Base-by-base conservation (phyloP, 2,329 filamentous ascomycete species). In the Penicillium sp. region DNA sequence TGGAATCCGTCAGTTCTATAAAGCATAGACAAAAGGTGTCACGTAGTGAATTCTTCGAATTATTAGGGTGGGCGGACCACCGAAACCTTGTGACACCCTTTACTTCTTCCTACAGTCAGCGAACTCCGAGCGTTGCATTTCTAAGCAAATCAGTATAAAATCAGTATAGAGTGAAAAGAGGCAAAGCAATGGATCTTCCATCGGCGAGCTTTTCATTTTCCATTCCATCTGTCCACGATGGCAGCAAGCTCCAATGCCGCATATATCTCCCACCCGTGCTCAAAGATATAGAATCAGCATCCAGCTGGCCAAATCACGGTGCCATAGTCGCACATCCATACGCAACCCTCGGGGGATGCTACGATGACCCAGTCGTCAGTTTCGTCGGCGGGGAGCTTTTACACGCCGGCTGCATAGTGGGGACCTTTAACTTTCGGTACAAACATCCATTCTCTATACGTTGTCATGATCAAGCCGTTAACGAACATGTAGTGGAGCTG, bases 391-490 rank as follows among this genome's bases (percentile, higher is more conserved):
- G 78, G 2, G 81, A 87, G 54, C 77, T 96, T 42, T 71, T 96
- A n/a, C 76, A 80, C 4, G 75, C 79, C 48, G 90, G 89, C 1
- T 95, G 84, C 65, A 70, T 96, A 1, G 88, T 97, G 2, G 87
- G 82, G 7, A 96, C 91, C 0, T 97, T 97, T 73, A 97, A 97
- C 68, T 97, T 97, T 70, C 83, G 92, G 89, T 92, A 76, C 23
- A 35, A 44, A 38, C 32, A 8, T 16, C 30, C 29, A 38, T 38
- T 50, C 4, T 14, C 39, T 18, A 36, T 14, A 41, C 46, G 51
- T 39, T 2, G 8, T 13, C 45, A 48, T 23, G 30, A 39, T 39
- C 10, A 35, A n/a, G 38, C 51, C 46, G 32, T 58, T 67, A 49
- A 56, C 59, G 54, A 9, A 66, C 23, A 14, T 41, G 29, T 29